A percentile compares a stretch with the other conserved stretches of the same genome.
phyloP scores from a whole-genome alignment of 2,329 filamentous ascomycete genomes.

The Aspergillus udagawae region DNA sequence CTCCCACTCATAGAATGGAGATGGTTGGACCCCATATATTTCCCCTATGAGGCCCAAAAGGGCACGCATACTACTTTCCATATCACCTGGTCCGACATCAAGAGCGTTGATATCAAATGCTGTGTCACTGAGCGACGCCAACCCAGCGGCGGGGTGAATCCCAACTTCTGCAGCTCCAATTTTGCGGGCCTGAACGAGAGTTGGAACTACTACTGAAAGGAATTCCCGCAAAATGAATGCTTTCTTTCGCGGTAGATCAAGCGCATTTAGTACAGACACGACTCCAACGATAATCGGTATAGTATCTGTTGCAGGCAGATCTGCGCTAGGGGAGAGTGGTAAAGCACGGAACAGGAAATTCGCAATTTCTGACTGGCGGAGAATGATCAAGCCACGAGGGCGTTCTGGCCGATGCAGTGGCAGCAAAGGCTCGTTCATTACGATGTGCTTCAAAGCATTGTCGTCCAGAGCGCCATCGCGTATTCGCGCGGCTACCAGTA shows the following conservation, averaged over 20 bases:
- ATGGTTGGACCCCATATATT: slow-evolving; percentile 39
- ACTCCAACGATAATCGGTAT: slow-evolving; percentile 80
- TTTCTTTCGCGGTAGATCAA: slow-evolving; percentile 84
- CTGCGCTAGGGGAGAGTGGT: slow-evolving; percentile 56
- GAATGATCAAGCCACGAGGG: slow-evolving; percentile 39
- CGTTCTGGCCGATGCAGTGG: slow-evolving; percentile 30
- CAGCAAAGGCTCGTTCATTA: slow-evolving; percentile 47
- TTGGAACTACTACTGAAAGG: slow-evolving; percentile 74
- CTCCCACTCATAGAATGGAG: slow-evolving; percentile 31
- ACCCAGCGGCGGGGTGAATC: slow-evolving; percentile 85
- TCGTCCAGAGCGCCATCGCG: slow-evolving; percentile 50
- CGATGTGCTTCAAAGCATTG: slow-evolving; percentile 56
- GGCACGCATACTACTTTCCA: slow-evolving; percentile 39
- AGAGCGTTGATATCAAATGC: slow-evolving; percentile 42
- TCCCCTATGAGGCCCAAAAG: slow-evolving; percentile 37
- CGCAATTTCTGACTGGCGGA: slow-evolving; percentile 60
- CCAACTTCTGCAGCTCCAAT: slow-evolving; percentile 93
- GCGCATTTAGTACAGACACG: slow-evolving; percentile 72
- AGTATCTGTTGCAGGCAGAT: slow-evolving; percentile 69
- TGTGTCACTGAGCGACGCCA: slow-evolving; percentile 65
- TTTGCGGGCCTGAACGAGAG: slow-evolving; percentile 84
- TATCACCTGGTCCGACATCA: slow-evolving; percentile 39
- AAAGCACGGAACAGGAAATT: slow-evolving; percentile 65
- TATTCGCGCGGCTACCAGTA: slow-evolving; percentile 50
- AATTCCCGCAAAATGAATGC: slow-evolving; percentile 85